phyloP scores from a whole-genome alignment of 805 yeast genomes.

The Scheffersomyces amazonensis region DNA sequence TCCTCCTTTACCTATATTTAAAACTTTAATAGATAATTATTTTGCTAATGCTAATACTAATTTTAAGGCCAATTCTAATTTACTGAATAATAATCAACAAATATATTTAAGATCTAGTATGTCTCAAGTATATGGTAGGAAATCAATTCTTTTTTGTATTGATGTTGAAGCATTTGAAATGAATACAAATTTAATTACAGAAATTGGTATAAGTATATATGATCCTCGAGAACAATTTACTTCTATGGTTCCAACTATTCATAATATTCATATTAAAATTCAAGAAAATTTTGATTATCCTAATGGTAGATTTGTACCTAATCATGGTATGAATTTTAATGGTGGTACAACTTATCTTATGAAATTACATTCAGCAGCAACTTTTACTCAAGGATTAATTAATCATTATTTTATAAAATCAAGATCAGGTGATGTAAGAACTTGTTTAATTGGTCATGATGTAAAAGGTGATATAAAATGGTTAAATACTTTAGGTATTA shows the following conservation, averaged over 20 bases:
- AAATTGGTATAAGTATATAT: constrained; percentile 55
- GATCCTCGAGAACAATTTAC: constrained; percentile 48
- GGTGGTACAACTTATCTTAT: constrained; percentile 49
- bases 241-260: constrained; percentile 38
- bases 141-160: constrained; percentile 39
- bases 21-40: constrained; percentile 1
- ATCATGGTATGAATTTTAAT: constrained; percentile 48
- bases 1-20: neutral
- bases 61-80: constrained; percentile 1
- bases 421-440: constrained; percentile 10
- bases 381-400: constrained; percentile 40
- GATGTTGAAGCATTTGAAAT: constrained; percentile 60
- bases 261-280: constrained; percentile 42
- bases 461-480: constrained; percentile 55
- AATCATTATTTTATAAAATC: constrained; percentile 38
- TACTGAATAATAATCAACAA: neutral
- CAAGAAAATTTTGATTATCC: constrained; percentile 38
- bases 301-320: constrained; percentile 55
- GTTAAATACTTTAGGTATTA: constrained; percentile 45
- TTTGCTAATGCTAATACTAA: neutral
- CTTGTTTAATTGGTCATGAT: constrained; percentile 57
- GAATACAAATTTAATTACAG: constrained; percentile 43
- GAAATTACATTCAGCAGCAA: constrained; percentile 29
- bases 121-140: constrained; percentile 14
- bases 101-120: constrained; percentile 9